Base-by-base conservation (phyloP, 1,284 basidiomycete genomes). In the Microbotryum intermedium region DNA sequence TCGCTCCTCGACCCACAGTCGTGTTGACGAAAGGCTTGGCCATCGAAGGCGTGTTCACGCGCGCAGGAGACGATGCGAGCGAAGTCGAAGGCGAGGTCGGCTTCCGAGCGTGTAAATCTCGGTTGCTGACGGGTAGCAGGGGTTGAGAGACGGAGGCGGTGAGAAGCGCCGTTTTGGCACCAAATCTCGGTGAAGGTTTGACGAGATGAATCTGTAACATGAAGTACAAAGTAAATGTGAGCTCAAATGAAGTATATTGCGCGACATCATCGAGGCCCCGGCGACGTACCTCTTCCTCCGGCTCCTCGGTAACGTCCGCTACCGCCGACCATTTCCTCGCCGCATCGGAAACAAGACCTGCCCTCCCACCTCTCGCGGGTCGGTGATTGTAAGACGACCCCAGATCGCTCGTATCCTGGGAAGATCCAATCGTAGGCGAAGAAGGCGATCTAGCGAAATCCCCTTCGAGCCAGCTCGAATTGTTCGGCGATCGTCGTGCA, bases 21-120 rank as follows among this genome's bases (percentile, higher is more conserved):
- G 64, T 62, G 42, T 62, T 62, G 47, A 66, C 55, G 56, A 62
- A 63, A 0, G 64, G 56, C 16, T 53, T 56, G 2, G 60, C 61
- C 3, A 55, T 43, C 1, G 53, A 23, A 0, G 64, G 7, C 7
- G 30, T 20, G 26, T 26, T 2, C 49, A 50, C 29, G 20, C 49
- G 25, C 21, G 49, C 11, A 21, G 49, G 49, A 50, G 49, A 50
- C n/a, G 49, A 23, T 20, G 25, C 16, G 20, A 50, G 49, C 49
- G 2, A 26, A 13, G 49, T 13, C 26, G 34, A 34, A 34, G 34
- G 34, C 6, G 34, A 39, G 34, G 16, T 39, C 34, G 34, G 34
- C 34, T 39, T 39, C 11, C 34, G 34, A 39, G 34, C 11, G 34
- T 11, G 34, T 16, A 39, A 39, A 39, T 39, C 34, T 39, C 34